Conservation (phyloP, 352 stramenopile species). For the Pythium biforme region DNA sequence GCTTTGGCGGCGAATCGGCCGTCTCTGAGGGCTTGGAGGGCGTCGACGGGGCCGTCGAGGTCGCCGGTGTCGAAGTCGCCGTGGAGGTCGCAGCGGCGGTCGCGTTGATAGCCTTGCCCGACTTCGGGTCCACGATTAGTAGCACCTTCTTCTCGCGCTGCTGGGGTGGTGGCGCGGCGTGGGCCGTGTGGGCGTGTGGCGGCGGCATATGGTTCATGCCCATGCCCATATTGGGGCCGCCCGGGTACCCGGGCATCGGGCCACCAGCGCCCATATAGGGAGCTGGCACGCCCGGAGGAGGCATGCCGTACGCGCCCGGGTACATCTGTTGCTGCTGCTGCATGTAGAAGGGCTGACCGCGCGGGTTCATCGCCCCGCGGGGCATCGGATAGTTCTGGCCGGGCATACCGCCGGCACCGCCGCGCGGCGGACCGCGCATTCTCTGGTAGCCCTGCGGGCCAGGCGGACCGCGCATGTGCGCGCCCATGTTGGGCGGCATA, state of each 20-base stretch:
- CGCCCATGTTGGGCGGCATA: slow-evolving; percentile 21
- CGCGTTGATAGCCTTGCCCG: slow-evolving; percentile 18
- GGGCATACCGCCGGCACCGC: slow-evolving; percentile 9
- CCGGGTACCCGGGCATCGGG: slow-evolving; percentile 15
- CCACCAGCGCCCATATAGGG: slow-evolving; percentile 28
- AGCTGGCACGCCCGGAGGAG: slow-evolving; percentile 9
- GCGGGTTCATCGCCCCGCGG: slow-evolving; percentile 23
- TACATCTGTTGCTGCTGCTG: slow-evolving; percentile 26
- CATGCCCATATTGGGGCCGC: slow-evolving; percentile 23
- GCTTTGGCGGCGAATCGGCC: slow-evolving; percentile 4
- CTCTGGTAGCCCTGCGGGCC: slow-evolving; percentile 23
- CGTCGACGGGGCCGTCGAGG: slow-evolving; percentile 15
- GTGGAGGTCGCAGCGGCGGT: slow-evolving; percentile 9
- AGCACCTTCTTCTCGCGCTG: slow-evolving; percentile 39
- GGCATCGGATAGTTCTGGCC: slow-evolving; percentile 20
- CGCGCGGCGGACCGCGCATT: slow-evolving; percentile 21
- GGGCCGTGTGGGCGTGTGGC: slow-evolving; percentile 16
- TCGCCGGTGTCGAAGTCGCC: slow-evolving; percentile 5
- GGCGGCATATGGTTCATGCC: slow-evolving; percentile 27
- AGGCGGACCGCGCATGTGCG: slow-evolving; percentile 20
- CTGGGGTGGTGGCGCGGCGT: slow-evolving; percentile 19
- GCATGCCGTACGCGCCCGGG: slow-evolving; percentile 22
- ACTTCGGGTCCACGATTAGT: slow-evolving; percentile 33
- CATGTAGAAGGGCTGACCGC: slow-evolving; percentile 28
- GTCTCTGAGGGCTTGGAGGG: slow-evolving; percentile 14